A percentile compares a stretch with the other conserved stretches of the same genome.
Conservation (phyloP, 202 grass and related monocot genomes). For the Hordeum pubiflorum region DNA sequence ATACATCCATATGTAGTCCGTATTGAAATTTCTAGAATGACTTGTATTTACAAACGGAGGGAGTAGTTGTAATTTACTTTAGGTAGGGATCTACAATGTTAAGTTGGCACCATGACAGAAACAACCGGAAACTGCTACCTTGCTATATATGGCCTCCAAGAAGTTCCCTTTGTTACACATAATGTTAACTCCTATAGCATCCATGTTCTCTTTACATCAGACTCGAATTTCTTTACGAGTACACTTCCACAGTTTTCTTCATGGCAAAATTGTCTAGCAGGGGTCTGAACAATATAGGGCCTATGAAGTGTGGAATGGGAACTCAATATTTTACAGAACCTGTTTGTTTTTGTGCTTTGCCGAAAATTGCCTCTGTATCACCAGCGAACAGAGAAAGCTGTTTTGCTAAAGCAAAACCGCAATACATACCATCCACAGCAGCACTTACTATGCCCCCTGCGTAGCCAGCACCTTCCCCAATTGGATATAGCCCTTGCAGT, state of each 20-base stretch:
- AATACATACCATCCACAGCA: conserved; percentile 94
- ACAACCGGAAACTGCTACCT: not conserved
- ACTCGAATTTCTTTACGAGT: not conserved
- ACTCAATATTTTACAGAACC: conserved; percentile 79
- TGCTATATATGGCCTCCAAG: not conserved
- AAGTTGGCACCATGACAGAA: not conserved
- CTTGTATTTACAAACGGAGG: too few relatives aligned
- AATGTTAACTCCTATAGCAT: not conserved
- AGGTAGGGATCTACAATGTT: not conserved
- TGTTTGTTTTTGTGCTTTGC: conserved; percentile 75
- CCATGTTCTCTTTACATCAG: conserved; percentile 11
- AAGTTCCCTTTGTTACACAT: not conserved
- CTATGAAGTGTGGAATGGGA: not conserved
- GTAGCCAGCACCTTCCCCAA: conserved; percentile 90
- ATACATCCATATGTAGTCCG: too few relatives aligned
- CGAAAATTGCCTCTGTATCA: conserved; percentile 58
- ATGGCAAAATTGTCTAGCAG: not conserved
- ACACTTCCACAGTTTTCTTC: not conserved
- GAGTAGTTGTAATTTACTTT: not conserved
- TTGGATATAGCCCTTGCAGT: conserved; percentile 68
- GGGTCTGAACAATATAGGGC: not conserved
- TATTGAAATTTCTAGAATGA: too few relatives aligned
- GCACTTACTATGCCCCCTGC: conserved; percentile 87
- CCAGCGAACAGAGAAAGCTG: conserved; percentile 56
- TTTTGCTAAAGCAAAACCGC: conserved; percentile 88